Base-by-base conservation (phyloP, 164 flowering plant genomes). In the Platanus orientalis region DNA sequence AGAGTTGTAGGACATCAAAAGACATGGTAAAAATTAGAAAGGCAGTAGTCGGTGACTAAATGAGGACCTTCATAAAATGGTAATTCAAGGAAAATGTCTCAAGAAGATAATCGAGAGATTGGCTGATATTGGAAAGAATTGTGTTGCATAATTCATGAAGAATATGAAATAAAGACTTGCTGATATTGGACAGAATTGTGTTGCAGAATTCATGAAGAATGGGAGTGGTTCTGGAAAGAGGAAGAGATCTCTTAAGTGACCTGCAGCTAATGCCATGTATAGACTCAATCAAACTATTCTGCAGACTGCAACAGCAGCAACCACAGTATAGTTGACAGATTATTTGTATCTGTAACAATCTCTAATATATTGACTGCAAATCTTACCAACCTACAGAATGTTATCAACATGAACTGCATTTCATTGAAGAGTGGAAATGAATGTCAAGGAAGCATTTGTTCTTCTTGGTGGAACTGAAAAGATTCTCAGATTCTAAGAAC, bases 181-280 rank as follows among this genome's bases (percentile, higher is more conserved):
- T n/a, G n/a, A n/a, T n/a, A n/a, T n/a, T n/a, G n/a, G n/a, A n/a
- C n/a, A n/a, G n/a, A n/a, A n/a, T n/a, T n/a, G 6, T 26, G 63
- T 73, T 19, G 16, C 24, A 48, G 77, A 83, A 48, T 73, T 73
- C 19, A 67, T 64, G 28, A 44, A 44, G 40, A 60, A 25, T 25
- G 20, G 70, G 16, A 7, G 21, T 13, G 63, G 24, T 16, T 79
- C 79, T 69, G 29, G 54, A 1, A 59, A 26, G 32, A 72, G 49
- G 12, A 19, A 70, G 21, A 62, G 16, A 24, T 68, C 86, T 60
- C 58, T 70, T 2, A 64, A 64, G 16, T 77, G 85, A 85, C 89
- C 86, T 19, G 88, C 87, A 21, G 84, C 90, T 3, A 81, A 82
- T 70, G 77, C 87, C 39, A 81, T 85, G 87, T 79, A 85, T 70